Base-by-base conservation (phyloP, 1,139 yeast species). In the Debaryomyces sp. region DNA sequence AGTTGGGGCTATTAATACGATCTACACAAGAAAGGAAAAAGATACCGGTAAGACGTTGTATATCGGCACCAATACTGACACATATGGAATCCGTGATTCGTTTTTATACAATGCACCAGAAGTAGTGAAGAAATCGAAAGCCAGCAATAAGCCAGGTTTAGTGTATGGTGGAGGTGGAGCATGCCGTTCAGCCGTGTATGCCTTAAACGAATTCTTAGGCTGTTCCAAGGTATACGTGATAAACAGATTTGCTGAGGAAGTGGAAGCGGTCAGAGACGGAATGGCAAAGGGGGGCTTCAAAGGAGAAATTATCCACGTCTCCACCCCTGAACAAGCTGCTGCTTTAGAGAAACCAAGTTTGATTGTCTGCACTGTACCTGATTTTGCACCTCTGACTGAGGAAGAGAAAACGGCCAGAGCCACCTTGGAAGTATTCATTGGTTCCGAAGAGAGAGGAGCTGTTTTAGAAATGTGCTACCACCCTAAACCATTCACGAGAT, bases 91-190 rank as follows among this genome's bases (percentile, higher is more conserved):
- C 33, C 53, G 60, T 8, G 63, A 65, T 48, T 51, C 71, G 5
- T 63, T 66, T 41, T 30, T 56, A 21, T 52, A 53, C n/a, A 59
- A 62, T 36, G 49, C 54, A 26, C 45, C 42, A 5, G 50, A 46
- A 4, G 43, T 43, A 8, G 57, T 51, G 17, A 47, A 47, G 23
- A 43, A 37, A 42, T 24, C 46, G n/a, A 22, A 29, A 18, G 46
- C 33, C 3, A 23, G 43, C 1, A 27, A 36, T 4, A 26, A 33
- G 8, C 63, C 67, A 0, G 71, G 70, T 4, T 52, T 67, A 47
- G 69, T 67, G 1, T 67, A 66, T 46, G 70, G 71, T 12, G 71
- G 70, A 5, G 71, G 71, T 12, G 71, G 71, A 5, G 71, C 71
- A 12, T 64, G 67, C 41, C 53, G 70, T 30, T 64, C 69, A 1